These are phyloP conservation scores for Pichia scutulata DNA, from an alignment of 805 yeast species.

Conservation along the genomic window DNA sequence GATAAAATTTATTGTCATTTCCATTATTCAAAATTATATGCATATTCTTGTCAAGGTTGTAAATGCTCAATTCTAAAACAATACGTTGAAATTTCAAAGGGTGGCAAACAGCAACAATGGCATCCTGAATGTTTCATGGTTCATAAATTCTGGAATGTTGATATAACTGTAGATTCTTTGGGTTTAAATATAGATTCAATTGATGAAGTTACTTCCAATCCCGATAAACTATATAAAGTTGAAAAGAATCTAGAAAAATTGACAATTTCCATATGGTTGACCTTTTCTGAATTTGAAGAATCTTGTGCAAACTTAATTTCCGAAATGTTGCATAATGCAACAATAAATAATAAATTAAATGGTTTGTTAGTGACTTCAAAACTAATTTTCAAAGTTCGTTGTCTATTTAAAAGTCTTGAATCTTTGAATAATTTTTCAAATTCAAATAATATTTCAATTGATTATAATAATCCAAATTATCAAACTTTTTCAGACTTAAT, in stretches of 20 bases:
- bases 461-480: conserved; percentile 14
- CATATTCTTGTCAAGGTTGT: conserved; percentile 92
- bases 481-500: conserved; percentile 32
- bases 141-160: conserved; percentile 92
- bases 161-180: conserved; percentile 54
- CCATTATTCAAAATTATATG: conserved; percentile 81
- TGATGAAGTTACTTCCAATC: conserved; percentile 34
- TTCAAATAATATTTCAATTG: conserved; percentile 6
- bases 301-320: conserved; percentile 82
- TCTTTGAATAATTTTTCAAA: conserved; percentile 24
- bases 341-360: conserved; percentile 57
- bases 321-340: conserved; percentile 81
- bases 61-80: conserved; percentile 85
- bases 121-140: conserved; percentile 99
- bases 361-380: conserved; percentile 68
- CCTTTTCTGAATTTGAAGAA: conserved; percentile 84
- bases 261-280: conserved; percentile 70
- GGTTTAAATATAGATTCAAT: conserved; percentile 28
- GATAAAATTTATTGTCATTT: conserved; percentile 81
- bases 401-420: conserved; percentile 72
- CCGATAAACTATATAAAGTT: conserved; percentile 42
- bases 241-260: conserved; percentile 58
- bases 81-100: conserved; percentile 84
- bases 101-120: conserved; percentile 94
- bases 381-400: conserved; percentile 65